Evolutionary conservation across 1,139 yeast species (phyloP).

Genomic region (Kodamaea alishanica): DNA sequence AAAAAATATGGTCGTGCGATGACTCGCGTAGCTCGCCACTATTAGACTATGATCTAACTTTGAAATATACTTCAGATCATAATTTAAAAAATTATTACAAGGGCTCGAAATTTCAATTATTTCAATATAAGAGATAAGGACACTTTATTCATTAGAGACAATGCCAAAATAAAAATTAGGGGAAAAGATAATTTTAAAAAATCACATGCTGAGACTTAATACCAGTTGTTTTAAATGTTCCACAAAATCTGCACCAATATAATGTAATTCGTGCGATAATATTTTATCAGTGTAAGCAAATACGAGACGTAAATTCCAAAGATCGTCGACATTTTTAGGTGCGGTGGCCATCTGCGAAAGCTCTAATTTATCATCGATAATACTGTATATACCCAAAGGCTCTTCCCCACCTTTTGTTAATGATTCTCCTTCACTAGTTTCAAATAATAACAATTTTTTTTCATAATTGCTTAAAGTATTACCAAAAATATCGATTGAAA

Average conservation of each 20-base stretch:
- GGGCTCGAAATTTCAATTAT: too few relatives aligned
- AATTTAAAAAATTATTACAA: too few relatives aligned
- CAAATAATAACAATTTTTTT: conserved; percentile 32
- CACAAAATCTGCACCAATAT: conserved; percentile 47
- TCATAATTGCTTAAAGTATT: conserved; percentile 30
- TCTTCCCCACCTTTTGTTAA: not conserved
- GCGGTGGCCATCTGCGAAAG: conserved; percentile 40
- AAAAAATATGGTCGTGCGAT: too few relatives aligned
- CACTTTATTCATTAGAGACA: too few relatives aligned
- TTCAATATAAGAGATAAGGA: too few relatives aligned
- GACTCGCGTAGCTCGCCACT: too few relatives aligned
- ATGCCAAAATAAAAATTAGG: too few relatives aligned
- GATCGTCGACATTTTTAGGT: conserved; percentile 50
- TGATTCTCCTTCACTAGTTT: conserved; percentile 17
- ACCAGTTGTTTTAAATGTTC: conserved; percentile 48
- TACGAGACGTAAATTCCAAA: conserved; percentile 63
- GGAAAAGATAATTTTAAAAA: too few relatives aligned
- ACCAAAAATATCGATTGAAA: conserved; percentile 24
- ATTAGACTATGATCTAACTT: too few relatives aligned
- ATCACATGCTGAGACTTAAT: conserved; percentile 22
- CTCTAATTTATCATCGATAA: conserved; percentile 57
- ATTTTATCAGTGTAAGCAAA: conserved; percentile 57
- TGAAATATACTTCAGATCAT: too few relatives aligned
- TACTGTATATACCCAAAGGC: conserved; percentile 34
- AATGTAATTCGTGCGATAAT: conserved; percentile 31